Percentiles rank a stretch among this genome's conserved stretches.
Conservation (phyloP, 2,329 filamentous ascomycete species). For the Neopestalotiopsis rosae region DNA sequence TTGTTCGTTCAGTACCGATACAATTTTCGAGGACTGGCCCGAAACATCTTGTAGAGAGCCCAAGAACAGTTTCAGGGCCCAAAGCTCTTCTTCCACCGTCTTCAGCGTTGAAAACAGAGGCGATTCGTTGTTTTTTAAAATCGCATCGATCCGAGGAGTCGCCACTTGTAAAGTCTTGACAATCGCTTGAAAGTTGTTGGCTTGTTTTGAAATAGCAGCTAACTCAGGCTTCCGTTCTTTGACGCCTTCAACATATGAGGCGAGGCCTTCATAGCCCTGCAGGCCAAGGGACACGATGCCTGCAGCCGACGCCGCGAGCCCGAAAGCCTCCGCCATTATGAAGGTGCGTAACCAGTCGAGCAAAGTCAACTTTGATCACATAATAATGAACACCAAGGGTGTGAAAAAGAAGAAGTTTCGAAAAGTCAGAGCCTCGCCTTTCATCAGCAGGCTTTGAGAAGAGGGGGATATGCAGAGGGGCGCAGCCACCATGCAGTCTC, state of each 20-base stretch:
- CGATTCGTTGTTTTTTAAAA: too few relatives aligned
- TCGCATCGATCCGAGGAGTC: neutral
- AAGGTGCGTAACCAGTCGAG: neutral
- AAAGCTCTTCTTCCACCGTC: neutral
- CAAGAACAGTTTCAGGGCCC: conserved; percentile 4
- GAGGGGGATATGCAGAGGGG: neutral
- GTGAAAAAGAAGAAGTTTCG: neutral
- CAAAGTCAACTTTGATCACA: neutral
- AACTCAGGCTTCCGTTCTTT: neutral
- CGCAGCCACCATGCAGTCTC: neutral
- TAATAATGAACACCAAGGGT: neutral
- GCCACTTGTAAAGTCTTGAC: neutral
- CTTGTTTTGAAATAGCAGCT: neutral
- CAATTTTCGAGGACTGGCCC: neutral
- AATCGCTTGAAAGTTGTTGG: neutral
- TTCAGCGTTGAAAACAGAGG: neutral
- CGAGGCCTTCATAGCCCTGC: neutral
- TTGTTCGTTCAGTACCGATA: neutral
- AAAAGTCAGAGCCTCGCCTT: neutral
- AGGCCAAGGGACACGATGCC: conserved; percentile 11
- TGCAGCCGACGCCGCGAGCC: conserved; percentile 5
- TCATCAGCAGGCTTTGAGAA: neutral
- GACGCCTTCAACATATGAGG: conserved; percentile 6
- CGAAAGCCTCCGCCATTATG: neutral
- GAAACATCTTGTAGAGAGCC: neutral